Evolutionary conservation across 2,329 filamentous ascomycete genomes (phyloP).

Genomic region (Herpomyces periplanetae): DNA sequence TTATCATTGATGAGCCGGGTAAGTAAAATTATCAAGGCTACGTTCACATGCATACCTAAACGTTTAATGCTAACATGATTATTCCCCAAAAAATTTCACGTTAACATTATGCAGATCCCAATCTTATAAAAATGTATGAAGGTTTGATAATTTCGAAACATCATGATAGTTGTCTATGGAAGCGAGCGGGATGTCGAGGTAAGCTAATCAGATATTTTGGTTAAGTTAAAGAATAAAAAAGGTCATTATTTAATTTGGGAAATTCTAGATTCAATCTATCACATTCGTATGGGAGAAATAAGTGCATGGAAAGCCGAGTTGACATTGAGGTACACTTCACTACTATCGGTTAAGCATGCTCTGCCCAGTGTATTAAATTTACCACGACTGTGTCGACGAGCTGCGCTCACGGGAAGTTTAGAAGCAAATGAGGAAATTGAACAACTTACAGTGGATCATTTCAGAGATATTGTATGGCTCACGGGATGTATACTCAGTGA

Average conservation of each 20-base stretch:
- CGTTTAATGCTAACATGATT: conserved; percentile 9
- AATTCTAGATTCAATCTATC: conserved; percentile 23
- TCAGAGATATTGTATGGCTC: conserved; percentile 5
- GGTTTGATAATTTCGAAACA: conserved; percentile 35
- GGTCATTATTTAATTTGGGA: conserved; percentile 4
- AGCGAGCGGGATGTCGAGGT: conserved; percentile 54
- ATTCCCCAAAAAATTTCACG: conserved; percentile 6
- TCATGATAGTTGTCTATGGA: conserved; percentile 47
- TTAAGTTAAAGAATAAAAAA: neutral
- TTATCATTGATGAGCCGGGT: conserved; percentile 14
- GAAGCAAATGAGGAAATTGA: conserved; percentile 6
- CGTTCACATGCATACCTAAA: conserved; percentile 4
- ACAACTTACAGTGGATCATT: conserved; percentile 6
- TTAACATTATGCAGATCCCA: conserved; percentile 13
- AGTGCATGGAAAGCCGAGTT: conserved; percentile 7
- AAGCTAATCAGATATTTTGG: conserved; percentile 4
- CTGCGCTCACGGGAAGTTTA: too few relatives aligned
- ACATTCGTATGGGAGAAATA: conserved; percentile 11
- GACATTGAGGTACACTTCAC: conserved; percentile 8
- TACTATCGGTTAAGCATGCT: conserved; percentile 3
- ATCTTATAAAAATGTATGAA: conserved; percentile 32
- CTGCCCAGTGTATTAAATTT: conserved; percentile 4
- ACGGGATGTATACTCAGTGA: too few relatives aligned
- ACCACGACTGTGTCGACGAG: too few relatives aligned
- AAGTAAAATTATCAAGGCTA: conserved; percentile 7